Evolutionary conservation across 2,329 filamentous ascomycete genomes (phyloP).

Genomic region (Trichoderma semiorbis): DNA sequence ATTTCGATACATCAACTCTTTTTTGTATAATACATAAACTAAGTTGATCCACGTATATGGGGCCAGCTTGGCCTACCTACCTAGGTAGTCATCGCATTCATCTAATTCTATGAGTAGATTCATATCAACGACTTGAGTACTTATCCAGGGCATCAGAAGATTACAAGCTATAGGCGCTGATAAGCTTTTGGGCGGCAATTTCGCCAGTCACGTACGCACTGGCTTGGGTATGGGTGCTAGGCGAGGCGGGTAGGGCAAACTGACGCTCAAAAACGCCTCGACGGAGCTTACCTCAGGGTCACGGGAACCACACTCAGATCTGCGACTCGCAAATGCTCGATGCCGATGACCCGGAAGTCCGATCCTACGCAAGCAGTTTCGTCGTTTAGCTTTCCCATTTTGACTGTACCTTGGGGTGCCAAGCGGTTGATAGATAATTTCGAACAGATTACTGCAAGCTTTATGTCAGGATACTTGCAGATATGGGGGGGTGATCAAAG

Average conservation of each 20-base stretch:
- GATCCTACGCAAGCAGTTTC: not conserved
- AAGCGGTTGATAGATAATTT: too few species aligned
- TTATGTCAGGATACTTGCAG: too few species aligned
- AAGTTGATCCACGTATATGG: not conserved
- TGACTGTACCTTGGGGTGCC: not conserved
- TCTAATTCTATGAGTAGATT: not conserved
- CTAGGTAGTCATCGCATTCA: not conserved
- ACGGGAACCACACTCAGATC: not conserved
- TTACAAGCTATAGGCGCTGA: not conserved
- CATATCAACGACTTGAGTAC: not conserved
- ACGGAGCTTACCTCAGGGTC: not conserved
- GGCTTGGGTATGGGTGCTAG: not conserved
- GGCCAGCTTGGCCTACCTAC: not conserved
- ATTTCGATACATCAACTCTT: not conserved
- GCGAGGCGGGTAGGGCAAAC: not conserved
- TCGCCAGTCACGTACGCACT: not conserved
- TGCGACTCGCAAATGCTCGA: not conserved
- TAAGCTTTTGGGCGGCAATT: not conserved
- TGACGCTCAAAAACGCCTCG: not conserved
- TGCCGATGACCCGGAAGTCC: not conserved
- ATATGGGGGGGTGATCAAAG: too few species aligned
- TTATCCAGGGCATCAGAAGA: not conserved
- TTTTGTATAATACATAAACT: not conserved
- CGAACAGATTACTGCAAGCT: too few species aligned
- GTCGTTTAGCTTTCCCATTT: not conserved